Evolutionary conservation across 441 rosid genomes (phyloP).

Genomic region (Adansonia rubrostipa): DNA sequence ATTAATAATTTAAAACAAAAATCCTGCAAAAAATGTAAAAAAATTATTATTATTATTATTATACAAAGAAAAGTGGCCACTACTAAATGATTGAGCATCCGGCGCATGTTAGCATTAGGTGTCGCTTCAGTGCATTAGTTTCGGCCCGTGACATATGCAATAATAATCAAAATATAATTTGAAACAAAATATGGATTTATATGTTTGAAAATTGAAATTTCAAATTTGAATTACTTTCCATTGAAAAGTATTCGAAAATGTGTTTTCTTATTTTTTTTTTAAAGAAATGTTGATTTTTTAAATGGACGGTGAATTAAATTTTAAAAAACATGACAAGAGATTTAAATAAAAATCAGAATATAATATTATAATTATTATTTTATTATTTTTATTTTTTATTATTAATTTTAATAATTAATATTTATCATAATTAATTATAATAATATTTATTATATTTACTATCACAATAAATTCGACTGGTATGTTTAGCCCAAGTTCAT

Average conservation of each 20-base stretch:
- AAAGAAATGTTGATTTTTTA: background rate
- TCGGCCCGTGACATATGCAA: background rate
- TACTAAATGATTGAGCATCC: slow-evolving; percentile 22
- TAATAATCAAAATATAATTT: background rate
- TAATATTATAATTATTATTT: no score
- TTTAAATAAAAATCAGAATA: no score
- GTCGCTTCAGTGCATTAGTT: background rate
- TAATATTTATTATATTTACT: no score
- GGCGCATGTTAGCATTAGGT: slow-evolving; percentile 31
- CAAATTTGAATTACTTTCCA: background rate
- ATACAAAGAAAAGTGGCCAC: no score
- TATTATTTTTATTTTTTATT: no score
- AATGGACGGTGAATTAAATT: background rate
- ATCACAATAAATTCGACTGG: no score
- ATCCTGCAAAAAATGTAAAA: background rate
- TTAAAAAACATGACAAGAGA: no score
- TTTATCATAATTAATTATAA: no score
- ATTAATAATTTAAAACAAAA: background rate
- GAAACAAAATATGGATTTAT: background rate
- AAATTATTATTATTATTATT: no score
- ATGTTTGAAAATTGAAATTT: background rate
- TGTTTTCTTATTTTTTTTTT: background rate
- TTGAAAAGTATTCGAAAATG: background rate
- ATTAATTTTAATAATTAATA: no score
- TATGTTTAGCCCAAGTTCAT: no score